phyloP scores from a whole-genome alignment of 306 rosid species.

The Lotus japonicus region DNA sequence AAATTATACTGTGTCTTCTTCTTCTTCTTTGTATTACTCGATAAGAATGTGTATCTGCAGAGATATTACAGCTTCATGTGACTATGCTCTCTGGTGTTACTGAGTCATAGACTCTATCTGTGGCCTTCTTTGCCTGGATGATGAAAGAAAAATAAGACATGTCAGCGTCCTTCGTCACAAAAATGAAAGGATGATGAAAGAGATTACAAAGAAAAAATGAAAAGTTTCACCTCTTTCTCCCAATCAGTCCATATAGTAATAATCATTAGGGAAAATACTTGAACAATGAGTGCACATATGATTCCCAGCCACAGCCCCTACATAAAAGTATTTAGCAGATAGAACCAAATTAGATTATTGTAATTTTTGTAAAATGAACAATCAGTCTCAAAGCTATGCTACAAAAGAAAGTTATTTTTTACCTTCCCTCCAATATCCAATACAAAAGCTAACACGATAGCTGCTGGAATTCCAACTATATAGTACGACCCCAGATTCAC shows the following conservation, averaged over 20 bases:
- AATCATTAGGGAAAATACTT: slow-evolving; percentile 36
- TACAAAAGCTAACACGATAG: slow-evolving; percentile 51
- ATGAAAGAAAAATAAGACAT: background rate
- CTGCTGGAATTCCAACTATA: slow-evolving; percentile 58
- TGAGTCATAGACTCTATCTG: slow-evolving; percentile 47
- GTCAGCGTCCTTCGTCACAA: background rate
- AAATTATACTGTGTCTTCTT: no score
- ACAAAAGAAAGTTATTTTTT: background rate
- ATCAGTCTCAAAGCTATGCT: background rate
- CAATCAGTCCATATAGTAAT: slow-evolving; percentile 53
- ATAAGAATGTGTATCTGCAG: background rate
- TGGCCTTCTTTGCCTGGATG: slow-evolving; percentile 39
- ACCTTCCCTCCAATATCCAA: slow-evolving; percentile 68
- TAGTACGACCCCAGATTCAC: slow-evolving; percentile 73
- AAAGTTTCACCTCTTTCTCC: slow-evolving; percentile 46
- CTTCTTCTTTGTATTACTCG: background rate
- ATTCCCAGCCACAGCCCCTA: slow-evolving; percentile 80
- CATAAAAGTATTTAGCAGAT: background rate
- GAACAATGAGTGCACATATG: slow-evolving; percentile 60
- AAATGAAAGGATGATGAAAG: background rate
- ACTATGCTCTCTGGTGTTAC: slow-evolving; percentile 15
- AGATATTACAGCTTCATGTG: slow-evolving; percentile 4
- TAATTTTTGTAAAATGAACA: background rate
- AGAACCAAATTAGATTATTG: background rate
- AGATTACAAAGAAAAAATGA: background rate